A percentile compares a stretch with the other conserved stretches of the same genome.
phyloP scores from a whole-genome alignment of 257 asterid species.

The Eustoma russellianum region DNA sequence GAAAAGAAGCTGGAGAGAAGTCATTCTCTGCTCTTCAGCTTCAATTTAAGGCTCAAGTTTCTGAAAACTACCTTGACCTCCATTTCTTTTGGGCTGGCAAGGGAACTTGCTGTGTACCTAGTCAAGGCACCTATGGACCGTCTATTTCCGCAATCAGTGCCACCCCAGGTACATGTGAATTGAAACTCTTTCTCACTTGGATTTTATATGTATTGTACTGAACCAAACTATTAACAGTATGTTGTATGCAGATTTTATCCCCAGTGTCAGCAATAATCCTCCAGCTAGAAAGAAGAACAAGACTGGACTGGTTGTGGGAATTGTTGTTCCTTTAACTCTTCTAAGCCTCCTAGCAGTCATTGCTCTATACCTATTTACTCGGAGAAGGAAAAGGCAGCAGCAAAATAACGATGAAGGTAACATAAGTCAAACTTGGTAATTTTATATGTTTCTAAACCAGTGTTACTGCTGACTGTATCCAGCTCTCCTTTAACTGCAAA shows the following conservation, averaged over 20 bases:
- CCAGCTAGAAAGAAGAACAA: conserved; percentile 26
- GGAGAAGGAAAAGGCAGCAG: conserved; percentile 32
- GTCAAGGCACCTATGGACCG: conserved; percentile 62
- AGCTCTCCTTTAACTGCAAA: no score
- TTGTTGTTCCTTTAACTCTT: conserved; percentile 37
- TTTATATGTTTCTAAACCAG: not conserved
- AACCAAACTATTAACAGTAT: not conserved
- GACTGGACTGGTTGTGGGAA: conserved; percentile 56
- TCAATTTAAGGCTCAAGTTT: conserved; percentile 34
- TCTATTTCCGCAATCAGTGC: conserved; percentile 68
- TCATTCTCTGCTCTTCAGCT: conserved; percentile 37
- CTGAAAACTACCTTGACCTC: conserved; percentile 61
- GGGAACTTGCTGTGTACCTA: conserved; percentile 84
- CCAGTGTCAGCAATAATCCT: conserved; percentile 44
- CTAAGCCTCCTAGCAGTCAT: conserved; percentile 26
- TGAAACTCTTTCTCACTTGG: not conserved
- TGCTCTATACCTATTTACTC: conserved; percentile 23
- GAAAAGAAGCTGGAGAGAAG: conserved; percentile 41
- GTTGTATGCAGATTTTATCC: conserved; percentile 42
- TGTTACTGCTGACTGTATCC: conserved; percentile 1
- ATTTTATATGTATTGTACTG: not conserved
- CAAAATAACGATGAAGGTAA: conserved; percentile 48
- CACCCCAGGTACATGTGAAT: conserved; percentile 40
- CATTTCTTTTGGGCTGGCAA: conserved; percentile 91
- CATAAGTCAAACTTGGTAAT: not conserved